Base-by-base conservation (phyloP, 257 asterid species). In the Solanum gracilifrons region DNA sequence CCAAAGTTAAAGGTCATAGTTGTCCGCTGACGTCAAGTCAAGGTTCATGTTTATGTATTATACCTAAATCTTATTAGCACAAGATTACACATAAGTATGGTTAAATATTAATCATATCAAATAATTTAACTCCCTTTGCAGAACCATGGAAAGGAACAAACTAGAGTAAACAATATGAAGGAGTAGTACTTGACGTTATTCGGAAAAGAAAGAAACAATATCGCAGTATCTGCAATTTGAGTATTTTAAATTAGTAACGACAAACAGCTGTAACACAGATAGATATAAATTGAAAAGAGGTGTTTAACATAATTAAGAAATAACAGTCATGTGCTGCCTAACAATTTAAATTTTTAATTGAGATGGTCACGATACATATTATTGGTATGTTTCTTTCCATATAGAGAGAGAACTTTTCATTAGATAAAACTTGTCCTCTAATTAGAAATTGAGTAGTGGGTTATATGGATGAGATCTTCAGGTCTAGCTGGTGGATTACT, bases 401-500 rank as follows among this genome's bases (percentile, higher is more conserved):
- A n/a, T n/a, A 25, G 16, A 64, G 72, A 62, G 6, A 62, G 4
- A 2, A 4, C 15, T 46, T 0, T 11, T 10, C 15, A 64, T 25
- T 2, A 36, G 3, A 36, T 36, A 36, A 36, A 2, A n/a, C 18
- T 25, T 64, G 8, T 75, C 7, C n/a, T 25, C 73, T 33, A 73
- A 21, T 9, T 73, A 20, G 48, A 73, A 35, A 73, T 35, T 73
- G 27, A 9, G 16, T 73, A 73, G 48, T 73, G 82, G 0, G 9
- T 20, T 33, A 73, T 73, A 4, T 73, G 16, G 31, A 73, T 35
- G 3, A 9, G 8, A 73, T 73, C 82, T 35, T 73, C 82, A 35
- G 82, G 91, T 15, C 48, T 86, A 21, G 84, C 39, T 55, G 94
- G 93, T 16, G 95, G 97, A 90, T 91, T 90, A n/a, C 86, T 89